Base-by-base conservation (phyloP, 2,329 filamentous ascomycete species). In the Pseudopithomyces chartarum region DNA sequence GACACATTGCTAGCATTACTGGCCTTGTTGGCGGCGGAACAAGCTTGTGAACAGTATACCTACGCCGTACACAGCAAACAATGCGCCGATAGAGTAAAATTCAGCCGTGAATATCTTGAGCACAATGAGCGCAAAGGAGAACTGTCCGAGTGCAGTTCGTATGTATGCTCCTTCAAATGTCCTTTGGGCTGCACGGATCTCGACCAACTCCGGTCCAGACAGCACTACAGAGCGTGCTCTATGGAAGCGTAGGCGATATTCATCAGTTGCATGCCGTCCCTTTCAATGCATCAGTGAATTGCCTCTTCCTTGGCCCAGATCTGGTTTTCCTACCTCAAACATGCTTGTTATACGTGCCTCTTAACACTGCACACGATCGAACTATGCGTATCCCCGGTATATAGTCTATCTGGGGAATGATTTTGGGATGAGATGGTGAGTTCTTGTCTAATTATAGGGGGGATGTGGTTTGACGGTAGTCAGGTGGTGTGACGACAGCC, bases 141-240 rank as follows among this genome's bases (percentile, higher is more conserved):
- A 98, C 71, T 98, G 93, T 2, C 91, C 91, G 19, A 99, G 86
- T 2, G 94, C 93, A 0, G 95, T 99, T 59, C 95, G 90, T 71
- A 97, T 90, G 78, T 98, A 99, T 20, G 95, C 95, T 20, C 95
- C 95, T 78, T 99, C 95, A 68, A 98, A 99, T 1, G 95, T 99
- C 53, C 95, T 87, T 75, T 99, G 95, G 11, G 94, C 91, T 12
- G 95, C 95, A 61, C 95, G 91, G 64, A 98, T 90, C 78, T 98
- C 95, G 62, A 97, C 91, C 42, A 99, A 88, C 76, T 97, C 94
- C 65, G 90, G 84, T 22, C 87, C 82, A 3, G 92, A 96, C 58
- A 97, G 83, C 22, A 95, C 82, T 32, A 96, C 90, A 22, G 90
- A 93, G 59, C 90, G 87, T 43, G 93, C 92, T 52, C 92, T 88